Percentiles rank a stretch among this genome's conserved stretches.
Evolutionary conservation across 441 rosid species (phyloP).

Genomic region (Bruguiera hainesii): DNA sequence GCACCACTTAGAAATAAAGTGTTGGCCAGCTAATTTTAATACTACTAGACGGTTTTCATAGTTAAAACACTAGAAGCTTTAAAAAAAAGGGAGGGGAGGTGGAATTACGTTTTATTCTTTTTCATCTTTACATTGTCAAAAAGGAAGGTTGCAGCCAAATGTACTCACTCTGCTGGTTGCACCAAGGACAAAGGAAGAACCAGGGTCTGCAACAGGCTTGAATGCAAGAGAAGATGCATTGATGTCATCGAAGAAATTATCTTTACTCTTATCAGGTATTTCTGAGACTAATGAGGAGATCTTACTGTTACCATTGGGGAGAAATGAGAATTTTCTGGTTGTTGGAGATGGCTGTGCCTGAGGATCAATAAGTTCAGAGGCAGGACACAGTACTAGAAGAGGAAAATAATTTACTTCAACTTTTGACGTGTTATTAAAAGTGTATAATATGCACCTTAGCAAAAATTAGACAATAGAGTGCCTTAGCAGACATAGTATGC

Average conservation of each 20-base stretch:
- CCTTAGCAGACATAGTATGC: background rate
- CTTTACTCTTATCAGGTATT: constrained; percentile 46
- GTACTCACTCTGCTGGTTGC: constrained; percentile 47
- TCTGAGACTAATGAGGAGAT: constrained; percentile 35
- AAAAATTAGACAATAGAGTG: background rate
- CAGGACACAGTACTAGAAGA: constrained; percentile 7
- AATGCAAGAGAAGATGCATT: constrained; percentile 66
- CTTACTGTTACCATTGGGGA: constrained; percentile 40
- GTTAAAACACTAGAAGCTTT: background rate
- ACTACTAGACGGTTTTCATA: background rate
- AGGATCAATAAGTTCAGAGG: constrained; percentile 15
- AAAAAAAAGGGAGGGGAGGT: background rate
- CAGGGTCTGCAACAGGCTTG: constrained; percentile 55
- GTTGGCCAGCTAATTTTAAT: background rate
- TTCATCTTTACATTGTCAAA: background rate
- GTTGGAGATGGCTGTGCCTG: constrained; percentile 99
- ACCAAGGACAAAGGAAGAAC: constrained; percentile 51
- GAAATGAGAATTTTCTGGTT: constrained; percentile 75
- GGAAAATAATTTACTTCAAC: constrained; percentile 3
- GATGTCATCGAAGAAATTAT: constrained; percentile 54
- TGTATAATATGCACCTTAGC: background rate
- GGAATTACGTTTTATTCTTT: background rate
- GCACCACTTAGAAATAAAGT: background rate
- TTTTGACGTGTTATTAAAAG: background rate
- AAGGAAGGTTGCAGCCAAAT: background rate